These are phyloP conservation scores for Neostapfia colusana DNA, from an alignment of 176 grass and related monocot genomes.

Conservation along the genomic window DNA sequence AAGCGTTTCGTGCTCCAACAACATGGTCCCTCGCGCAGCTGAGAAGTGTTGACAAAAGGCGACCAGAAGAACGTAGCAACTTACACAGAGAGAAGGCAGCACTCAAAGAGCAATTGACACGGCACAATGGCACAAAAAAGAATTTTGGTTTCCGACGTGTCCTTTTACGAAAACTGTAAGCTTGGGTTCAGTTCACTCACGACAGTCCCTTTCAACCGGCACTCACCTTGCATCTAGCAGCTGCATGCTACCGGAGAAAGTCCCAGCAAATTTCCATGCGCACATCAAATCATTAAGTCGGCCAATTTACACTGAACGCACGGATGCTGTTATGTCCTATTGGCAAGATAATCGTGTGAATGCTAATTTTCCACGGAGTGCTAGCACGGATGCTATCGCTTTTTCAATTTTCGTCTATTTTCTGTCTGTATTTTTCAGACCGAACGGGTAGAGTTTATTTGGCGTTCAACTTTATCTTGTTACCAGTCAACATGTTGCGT, in stretches of 20 bases:
- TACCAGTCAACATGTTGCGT: too few species aligned
- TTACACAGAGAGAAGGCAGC: not conserved
- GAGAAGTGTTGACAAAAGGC: not conserved
- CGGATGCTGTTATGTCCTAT: slow-evolving; percentile 22
- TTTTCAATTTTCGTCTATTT: not conserved
- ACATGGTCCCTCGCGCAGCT: not conserved
- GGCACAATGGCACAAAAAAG: not conserved
- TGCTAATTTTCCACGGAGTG: too few species aligned
- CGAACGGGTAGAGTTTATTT: too few species aligned
- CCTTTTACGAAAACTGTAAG: not conserved
- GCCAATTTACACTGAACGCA: slow-evolving; percentile 25
- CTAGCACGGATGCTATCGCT: too few species aligned
- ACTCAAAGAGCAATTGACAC: not conserved
- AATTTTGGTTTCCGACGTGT: not conserved
- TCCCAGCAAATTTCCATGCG: slow-evolving; percentile 6
- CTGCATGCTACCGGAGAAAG: not conserved
- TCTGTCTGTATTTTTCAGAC: not conserved
- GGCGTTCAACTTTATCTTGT: too few species aligned
- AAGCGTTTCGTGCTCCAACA: not conserved
- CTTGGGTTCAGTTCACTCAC: not conserved
- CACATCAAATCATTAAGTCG: not conserved
- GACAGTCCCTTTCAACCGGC: not conserved
- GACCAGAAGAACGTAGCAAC: slow-evolving; percentile 15
- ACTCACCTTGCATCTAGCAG: not conserved
- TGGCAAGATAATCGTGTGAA: not conserved